A percentile compares a stretch with the other conserved stretches of the same genome.
Evolutionary conservation across 371 early-diverging fungal genomes (phyloP).

Genomic region (Actinomortierella ambigua): DNA sequence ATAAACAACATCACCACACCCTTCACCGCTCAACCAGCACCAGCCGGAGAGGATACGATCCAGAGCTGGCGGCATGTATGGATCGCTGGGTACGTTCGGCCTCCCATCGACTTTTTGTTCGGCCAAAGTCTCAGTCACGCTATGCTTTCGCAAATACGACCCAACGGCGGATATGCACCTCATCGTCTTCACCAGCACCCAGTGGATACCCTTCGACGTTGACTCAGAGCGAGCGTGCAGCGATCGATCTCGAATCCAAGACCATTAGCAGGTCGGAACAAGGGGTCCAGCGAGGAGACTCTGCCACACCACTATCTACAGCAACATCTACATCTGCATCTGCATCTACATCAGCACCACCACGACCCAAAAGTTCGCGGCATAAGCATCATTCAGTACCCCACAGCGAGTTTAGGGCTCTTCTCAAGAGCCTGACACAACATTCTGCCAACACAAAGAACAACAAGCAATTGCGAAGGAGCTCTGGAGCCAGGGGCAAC

Average conservation of each 20-base stretch:
- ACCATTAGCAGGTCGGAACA: neutral
- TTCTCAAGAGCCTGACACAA: conserved; percentile 2
- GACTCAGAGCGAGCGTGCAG: conserved; percentile 6
- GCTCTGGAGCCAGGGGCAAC: conserved; percentile 8
- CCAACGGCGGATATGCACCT: too few relatives aligned
- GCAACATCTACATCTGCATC: neutral
- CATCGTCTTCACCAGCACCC: neutral
- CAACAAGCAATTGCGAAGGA: conserved; percentile 5
- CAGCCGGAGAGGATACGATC: conserved; percentile 12
- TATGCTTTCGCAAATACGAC: conserved; percentile 21
- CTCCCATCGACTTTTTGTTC: conserved; percentile 5
- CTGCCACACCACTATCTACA: neutral
- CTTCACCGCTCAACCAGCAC: too few relatives aligned
- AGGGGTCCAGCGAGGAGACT: neutral
- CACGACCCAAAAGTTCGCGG: neutral
- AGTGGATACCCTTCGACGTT: conserved; percentile 7
- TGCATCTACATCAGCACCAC: neutral
- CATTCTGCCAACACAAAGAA: conserved; percentile 4
- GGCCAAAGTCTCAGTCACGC: conserved; percentile 13
- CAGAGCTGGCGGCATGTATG: conserved; percentile 32
- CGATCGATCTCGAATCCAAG: neutral
- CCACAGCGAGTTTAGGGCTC: neutral
- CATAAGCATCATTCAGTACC: neutral
- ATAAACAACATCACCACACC: too few relatives aligned
- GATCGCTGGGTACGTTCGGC: conserved; percentile 25